Evolutionary conservation across 441 rosid genomes (phyloP).

Genomic region (Syzygium malaccense): DNA sequence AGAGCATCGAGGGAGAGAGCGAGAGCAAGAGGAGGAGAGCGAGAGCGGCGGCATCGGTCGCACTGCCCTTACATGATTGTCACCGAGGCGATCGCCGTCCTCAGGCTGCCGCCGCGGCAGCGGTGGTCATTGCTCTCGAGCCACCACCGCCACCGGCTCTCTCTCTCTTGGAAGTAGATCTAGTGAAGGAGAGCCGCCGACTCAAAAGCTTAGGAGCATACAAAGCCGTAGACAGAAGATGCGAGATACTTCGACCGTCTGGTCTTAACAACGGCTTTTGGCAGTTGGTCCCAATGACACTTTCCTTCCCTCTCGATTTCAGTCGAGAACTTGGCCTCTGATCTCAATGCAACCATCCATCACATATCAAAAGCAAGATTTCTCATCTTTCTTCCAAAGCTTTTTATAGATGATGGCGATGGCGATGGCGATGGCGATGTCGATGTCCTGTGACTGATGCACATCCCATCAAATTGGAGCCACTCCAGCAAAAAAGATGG

Average conservation of each 20-base stretch:
- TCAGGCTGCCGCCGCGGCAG: rapidly evolving
- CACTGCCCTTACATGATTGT: neutral
- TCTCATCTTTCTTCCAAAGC: neutral
- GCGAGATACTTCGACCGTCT: too few relatives aligned
- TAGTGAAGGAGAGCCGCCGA: too few relatives aligned
- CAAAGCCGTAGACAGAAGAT: rapidly evolving
- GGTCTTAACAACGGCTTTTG: too few relatives aligned
- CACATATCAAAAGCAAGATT: neutral
- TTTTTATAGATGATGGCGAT: neutral
- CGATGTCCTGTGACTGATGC: neutral
- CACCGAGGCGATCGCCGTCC: neutral
- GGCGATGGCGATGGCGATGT: neutral
- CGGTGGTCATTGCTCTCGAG: neutral
- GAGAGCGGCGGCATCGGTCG: neutral
- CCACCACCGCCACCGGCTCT: rapidly evolving
- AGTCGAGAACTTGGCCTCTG: neutral
- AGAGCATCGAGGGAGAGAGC: neutral
- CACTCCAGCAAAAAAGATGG: neutral
- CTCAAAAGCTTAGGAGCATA: neutral
- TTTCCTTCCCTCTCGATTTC: too few relatives aligned
- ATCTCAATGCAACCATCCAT: neutral
- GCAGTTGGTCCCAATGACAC: too few relatives aligned
- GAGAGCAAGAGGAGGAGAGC: too few relatives aligned
- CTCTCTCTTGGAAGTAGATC: neutral
- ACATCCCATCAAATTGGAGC: neutral